Conservation (phyloP, 805 yeast species). For the Danielia reshetovae region DNA sequence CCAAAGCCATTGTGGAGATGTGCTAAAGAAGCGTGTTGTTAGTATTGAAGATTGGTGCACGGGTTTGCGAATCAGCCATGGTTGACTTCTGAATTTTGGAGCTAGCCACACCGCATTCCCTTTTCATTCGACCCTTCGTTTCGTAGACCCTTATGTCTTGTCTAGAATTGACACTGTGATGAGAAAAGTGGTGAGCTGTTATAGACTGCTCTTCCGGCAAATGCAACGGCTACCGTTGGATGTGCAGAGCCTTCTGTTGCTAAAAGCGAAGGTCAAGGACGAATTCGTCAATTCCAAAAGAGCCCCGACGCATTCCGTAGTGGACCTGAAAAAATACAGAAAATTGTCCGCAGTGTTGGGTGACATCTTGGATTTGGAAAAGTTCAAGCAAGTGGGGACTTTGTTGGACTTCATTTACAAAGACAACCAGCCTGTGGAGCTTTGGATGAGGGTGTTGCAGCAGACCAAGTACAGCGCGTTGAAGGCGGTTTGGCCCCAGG, state of each 20-base stretch:
- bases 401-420: constrained; percentile 30
- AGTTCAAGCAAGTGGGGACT: constrained; percentile 19
- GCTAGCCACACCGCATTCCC: too few species aligned
- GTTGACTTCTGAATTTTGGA: too few species aligned
- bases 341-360: constrained; percentile 16
- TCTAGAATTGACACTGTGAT: too few species aligned
- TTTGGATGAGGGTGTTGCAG: constrained; percentile 20
- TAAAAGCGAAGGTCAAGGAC: constrained; percentile 12
- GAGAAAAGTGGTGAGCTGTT: constrained; percentile 5
- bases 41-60: not conserved
- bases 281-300: constrained; percentile 9
- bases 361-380: constrained; percentile 26
- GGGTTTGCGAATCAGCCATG: not conserved
- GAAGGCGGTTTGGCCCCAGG: constrained; percentile 30
- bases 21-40: not conserved
- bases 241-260: constrained; percentile 5
- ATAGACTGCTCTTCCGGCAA: constrained; percentile 22
- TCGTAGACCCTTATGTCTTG: too few species aligned
- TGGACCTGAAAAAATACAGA: constrained; percentile 12
- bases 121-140: too few species aligned
- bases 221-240: constrained; percentile 32
- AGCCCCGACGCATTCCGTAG: constrained; percentile 9
- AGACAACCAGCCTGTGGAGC: constrained; percentile 8
- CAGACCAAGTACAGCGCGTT: constrained; percentile 19
- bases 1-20: constrained; percentile 36